phyloP scores from a whole-genome alignment of 352 stramenopile species.

The Globisporangium nunn region DNA sequence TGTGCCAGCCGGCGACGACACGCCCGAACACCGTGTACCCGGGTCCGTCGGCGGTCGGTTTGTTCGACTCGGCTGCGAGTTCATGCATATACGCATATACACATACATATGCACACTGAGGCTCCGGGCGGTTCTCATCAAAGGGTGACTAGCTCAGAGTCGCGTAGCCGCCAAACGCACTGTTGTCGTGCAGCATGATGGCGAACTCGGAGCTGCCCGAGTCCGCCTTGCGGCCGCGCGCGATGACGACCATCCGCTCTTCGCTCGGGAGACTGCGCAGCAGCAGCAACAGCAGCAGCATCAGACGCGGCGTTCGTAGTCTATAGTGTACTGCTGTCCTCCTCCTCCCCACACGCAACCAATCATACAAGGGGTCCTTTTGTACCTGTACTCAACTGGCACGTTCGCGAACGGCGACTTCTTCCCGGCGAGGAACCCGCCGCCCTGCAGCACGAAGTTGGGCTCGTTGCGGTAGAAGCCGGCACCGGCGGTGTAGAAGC shows the following conservation, averaged over 20 bases:
- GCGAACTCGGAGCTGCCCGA: conserved; percentile 80
- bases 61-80: conserved; percentile 35
- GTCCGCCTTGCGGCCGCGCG: conserved; percentile 53
- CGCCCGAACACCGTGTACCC: conserved; percentile 79
- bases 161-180: conserved; percentile 12
- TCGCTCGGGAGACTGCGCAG: conserved; percentile 49
- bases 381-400: conserved; percentile 66
- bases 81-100: too few relatives aligned
- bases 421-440: conserved; percentile 67
- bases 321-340: too few relatives aligned
- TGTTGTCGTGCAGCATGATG: conserved; percentile 84
- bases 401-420: conserved; percentile 57
- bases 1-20: conserved; percentile 72
- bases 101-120: background rate
- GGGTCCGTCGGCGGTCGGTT: conserved; percentile 47
- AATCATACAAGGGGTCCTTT: background rate
- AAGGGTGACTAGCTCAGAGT: too few relatives aligned
- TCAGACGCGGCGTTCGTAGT: too few relatives aligned
- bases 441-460: conserved; percentile 73
- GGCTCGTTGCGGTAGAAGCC: conserved; percentile 85
- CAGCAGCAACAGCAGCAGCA: too few relatives aligned
- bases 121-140: too few relatives aligned
- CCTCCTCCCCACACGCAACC: too few relatives aligned
- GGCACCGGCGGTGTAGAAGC: conserved; percentile 63
- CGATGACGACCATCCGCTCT: conserved; percentile 79